phyloP scores from a whole-genome alignment of 345 rosid species.

The Murraya koenigii region DNA sequence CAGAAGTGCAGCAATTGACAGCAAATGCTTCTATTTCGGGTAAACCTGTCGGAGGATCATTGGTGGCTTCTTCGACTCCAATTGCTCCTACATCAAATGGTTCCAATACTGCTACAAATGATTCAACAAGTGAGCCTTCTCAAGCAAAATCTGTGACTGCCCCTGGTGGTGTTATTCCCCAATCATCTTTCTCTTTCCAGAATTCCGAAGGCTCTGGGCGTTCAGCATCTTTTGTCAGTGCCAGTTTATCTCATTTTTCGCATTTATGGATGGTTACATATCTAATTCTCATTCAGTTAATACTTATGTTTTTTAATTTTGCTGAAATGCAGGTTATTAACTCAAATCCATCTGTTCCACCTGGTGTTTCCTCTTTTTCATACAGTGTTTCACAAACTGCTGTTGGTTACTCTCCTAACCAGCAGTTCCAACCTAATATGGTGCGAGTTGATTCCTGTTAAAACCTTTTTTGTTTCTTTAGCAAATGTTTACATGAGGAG shows the following conservation, averaged over 20 bases:
- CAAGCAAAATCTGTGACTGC: slow-evolving; percentile 21
- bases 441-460: slow-evolving; percentile 21
- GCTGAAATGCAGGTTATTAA: slow-evolving; percentile 20
- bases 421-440: slow-evolving; percentile 17
- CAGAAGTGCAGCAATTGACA: slow-evolving; percentile 20
- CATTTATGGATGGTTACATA: neutral
- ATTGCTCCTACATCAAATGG: slow-evolving; percentile 1
- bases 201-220: slow-evolving; percentile 10
- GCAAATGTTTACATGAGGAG: neutral
- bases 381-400: slow-evolving; percentile 20
- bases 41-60: slow-evolving; percentile 7
- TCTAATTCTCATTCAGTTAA: neutral
- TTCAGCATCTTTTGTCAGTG: slow-evolving; percentile 18
- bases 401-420: slow-evolving; percentile 13
- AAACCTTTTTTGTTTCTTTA: neutral
- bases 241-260: neutral
- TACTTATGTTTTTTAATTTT: neutral
- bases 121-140: slow-evolving; percentile 15
- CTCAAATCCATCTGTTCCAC: slow-evolving; percentile 15
- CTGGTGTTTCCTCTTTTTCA: slow-evolving; percentile 17
- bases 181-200: slow-evolving; percentile 25
- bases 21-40: slow-evolving; percentile 9
- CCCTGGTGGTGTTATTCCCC: slow-evolving; percentile 20
- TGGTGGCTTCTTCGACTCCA: slow-evolving; percentile 10
- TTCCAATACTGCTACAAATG: slow-evolving; percentile 4